Base-by-base conservation (phyloP, 345 rosid species). In the Triadica sebifera region DNA sequence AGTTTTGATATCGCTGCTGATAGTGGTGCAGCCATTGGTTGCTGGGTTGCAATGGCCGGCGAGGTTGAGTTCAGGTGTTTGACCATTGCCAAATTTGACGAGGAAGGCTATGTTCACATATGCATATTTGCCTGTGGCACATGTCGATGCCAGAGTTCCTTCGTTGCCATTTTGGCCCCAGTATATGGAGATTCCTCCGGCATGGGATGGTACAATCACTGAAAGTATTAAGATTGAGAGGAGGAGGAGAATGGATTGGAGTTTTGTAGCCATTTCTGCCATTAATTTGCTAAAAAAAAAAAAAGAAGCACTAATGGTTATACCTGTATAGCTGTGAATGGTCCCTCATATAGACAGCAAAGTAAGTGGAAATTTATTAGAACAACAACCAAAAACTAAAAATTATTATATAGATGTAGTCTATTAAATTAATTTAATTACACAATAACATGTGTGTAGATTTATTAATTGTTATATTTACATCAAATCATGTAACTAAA, bases 81-180 rank as follows among this genome's bases (percentile, higher is more conserved):
- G 79, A 61, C 79, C 79, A 41, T 15, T 20, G 71, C 84, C 84
- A 49, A 81, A 81, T 67, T 66, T 77, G 81, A 59, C 13, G 43
- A 81, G 84, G 74, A 81, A 81, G 10, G 84, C 84, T 75, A 78
- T 39, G 71, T 60, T 74, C 3, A 78, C 76, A 6, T 67, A 81
- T 25, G 81, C 63, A 20, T 75, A 81, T 51, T 52, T 74, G 11
- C 79, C 72, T 4, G 77, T 59, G 29, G 75, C 81, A 41, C 81
- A 81, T 19, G 84, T 81, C 52, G 78, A 50, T 38, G 52, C 67
- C 11, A 81, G 79, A n/a, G 84, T 81, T 46, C 81, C 79, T 55
- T 81, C 84, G 24, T 70, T 70, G 51, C 81, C 79, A 60, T 81
- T 77, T 67, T 81, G 81, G 58, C 81, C 84, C 84, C 84, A 78